Evolutionary conservation across 805 yeast genomes (phyloP), one percentile per base, ranked within the genome.

Genomic region (Ogataea ganodermae): DNA sequence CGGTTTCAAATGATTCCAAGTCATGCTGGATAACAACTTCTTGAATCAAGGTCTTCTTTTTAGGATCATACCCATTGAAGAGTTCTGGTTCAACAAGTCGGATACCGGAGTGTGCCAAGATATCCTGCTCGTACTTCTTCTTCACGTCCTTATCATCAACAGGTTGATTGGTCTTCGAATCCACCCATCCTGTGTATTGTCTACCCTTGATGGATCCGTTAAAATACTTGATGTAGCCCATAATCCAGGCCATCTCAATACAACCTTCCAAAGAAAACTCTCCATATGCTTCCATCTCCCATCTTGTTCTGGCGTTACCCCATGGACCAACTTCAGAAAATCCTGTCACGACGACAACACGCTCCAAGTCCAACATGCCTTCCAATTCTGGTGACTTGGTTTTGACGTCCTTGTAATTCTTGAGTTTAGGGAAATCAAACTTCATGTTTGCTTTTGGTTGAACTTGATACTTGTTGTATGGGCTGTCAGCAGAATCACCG

Each of bases 181-280:
- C 99, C 59, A 92, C 88, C 99, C 99, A 94, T 61, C 98, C 98
- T 40, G 94, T 77, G 76, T 91, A 91, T 62, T 90, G 92, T 68
- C 84, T 83, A 64, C 91, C 91, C 80, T 89, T 89, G 64, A 88
- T 76, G 67, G 78, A 77, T 74, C 97, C 98, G 59, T 89, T 88
- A 75, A 88, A 94, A 75, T 94, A 94, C 73, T 89, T 89, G 74
- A 94, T 91, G 66, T 87, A 80, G 58, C 97, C 97, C 98, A 94
- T 94, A 61, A 94, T 91, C 97, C 98, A 94, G 42, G 99, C 98
- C 96, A 94, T 91, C 75, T 94, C 99, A 66, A 94, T 86, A 65
- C 97, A 86, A 65, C 99, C 99, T 73, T 94, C 99, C 60, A 94
- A 75, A 8, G 97, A 91, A 73, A 94, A 94, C 66, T 87, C 89